Evolutionary conservation across 352 stramenopile genomes (phyloP).

Genomic region (Lagenidium giganteum): DNA sequence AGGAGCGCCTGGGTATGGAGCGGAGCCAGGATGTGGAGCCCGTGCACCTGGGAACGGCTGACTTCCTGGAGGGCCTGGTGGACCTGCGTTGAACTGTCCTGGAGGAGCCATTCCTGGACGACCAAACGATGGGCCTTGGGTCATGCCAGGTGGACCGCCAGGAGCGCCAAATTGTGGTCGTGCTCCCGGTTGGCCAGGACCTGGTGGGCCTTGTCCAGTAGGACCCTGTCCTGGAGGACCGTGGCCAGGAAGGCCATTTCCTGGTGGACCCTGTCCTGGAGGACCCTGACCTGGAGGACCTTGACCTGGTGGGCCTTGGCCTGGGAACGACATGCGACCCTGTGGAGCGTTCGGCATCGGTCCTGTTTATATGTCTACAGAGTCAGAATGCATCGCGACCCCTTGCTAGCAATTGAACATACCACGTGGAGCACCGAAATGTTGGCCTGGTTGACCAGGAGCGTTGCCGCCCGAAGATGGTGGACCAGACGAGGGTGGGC

Average conservation of each 20-base stretch:
- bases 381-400: background rate
- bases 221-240: background rate
- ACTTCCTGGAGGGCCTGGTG: no score
- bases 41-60: no score
- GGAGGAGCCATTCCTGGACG: no score
- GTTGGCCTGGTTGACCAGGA: conserved; percentile 40
- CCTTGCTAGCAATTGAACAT: background rate
- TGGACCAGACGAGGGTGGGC: conserved; percentile 12
- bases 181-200: no score
- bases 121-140: no score
- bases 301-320: conserved; percentile 9
- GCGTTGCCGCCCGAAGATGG: conserved; percentile 26
- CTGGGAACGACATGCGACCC: conserved; percentile 16
- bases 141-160: no score
- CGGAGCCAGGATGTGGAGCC: no score
- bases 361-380: no score
- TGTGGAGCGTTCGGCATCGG: conserved; percentile 17
- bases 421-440: conserved; percentile 29
- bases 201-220: background rate
- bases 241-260: background rate
- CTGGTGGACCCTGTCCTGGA: background rate
- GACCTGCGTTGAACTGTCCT: no score
- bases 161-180: no score
- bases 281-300: conserved; percentile 2
- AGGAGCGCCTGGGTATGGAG: no score